A percentile compares a stretch with the other conserved stretches of the same genome.
These are phyloP conservation scores for Ocimum tenuiflorum DNA, from an alignment of 257 asterid genomes.

Conservation along the genomic window DNA sequence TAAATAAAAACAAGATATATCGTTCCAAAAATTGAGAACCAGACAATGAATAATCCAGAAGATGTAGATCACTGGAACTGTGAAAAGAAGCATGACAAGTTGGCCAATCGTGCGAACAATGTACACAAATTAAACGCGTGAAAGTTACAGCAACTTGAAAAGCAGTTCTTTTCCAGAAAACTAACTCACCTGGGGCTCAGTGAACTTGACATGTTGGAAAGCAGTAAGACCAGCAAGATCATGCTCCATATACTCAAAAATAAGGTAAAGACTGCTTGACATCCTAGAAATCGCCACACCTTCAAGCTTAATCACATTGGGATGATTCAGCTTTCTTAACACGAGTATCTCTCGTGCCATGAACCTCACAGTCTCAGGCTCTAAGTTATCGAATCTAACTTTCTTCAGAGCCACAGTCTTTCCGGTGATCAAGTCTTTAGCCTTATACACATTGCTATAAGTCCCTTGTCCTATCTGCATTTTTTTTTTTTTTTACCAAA, in stretches of 20 bases:
- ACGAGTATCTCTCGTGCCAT: conserved; percentile 74
- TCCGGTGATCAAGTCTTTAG: conserved; percentile 79
- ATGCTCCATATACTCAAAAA: conserved; percentile 56
- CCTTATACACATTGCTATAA: conserved; percentile 93
- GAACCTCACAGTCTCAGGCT: conserved; percentile 82
- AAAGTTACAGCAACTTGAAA: neutral
- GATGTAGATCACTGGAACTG: neutral
- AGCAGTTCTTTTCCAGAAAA: neutral
- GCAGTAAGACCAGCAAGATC: conserved; percentile 57
- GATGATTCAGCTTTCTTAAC: conserved; percentile 40
- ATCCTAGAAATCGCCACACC: conserved; percentile 50
- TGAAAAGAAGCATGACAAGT: neutral
- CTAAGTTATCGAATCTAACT: conserved; percentile 80
- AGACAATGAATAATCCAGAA: conserved; percentile 14
- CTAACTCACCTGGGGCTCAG: conserved; percentile 43
- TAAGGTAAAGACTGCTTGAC: conserved; percentile 51
- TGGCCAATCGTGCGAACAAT: neutral
- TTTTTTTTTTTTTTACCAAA: neutral
- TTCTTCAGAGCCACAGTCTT: conserved; percentile 85
- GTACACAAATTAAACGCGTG: neutral
- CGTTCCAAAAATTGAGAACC: conserved; percentile 19
- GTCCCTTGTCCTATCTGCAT: conserved; percentile 95
- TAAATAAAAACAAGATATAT: neutral
- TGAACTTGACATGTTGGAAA: conserved; percentile 37
- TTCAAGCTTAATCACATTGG: conserved; percentile 53